Evolutionary conservation across 495 filamentous ascomycete genomes (phyloP).

Genomic region (Chaetomidium leptoderma): DNA sequence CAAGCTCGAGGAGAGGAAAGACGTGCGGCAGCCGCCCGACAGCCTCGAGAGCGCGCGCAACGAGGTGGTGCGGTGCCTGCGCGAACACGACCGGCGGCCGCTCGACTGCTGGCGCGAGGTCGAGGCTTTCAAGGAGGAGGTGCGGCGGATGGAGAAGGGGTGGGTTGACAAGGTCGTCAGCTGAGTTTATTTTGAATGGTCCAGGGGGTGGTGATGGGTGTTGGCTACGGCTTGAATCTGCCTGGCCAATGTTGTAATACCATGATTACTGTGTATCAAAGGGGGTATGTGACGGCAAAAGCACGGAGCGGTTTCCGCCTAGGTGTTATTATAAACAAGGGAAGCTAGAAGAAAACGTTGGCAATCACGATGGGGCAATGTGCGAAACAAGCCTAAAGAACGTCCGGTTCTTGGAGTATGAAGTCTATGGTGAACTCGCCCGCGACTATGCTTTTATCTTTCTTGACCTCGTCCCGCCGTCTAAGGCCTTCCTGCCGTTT

Average conservation of each 20-base stretch:
- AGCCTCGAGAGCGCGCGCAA: conserved; percentile 68
- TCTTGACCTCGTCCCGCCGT: conserved; percentile 40
- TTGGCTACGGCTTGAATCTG: background rate
- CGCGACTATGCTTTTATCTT: conserved; percentile 9
- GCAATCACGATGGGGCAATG: background rate
- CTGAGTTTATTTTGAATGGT: no score
- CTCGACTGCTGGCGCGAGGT: conserved; percentile 97
- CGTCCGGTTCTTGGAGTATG: conserved; percentile 17
- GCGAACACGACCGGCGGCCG: conserved; percentile 80
- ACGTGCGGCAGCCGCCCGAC: conserved; percentile 58
- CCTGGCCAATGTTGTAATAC: conserved; percentile 7
- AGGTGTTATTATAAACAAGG: conserved; percentile 10
- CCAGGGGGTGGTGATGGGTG: background rate
- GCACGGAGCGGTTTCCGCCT: background rate
- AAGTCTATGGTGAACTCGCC: conserved; percentile 20
- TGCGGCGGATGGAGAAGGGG: conserved; percentile 72
- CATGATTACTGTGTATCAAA: conserved; percentile 8
- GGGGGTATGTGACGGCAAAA: background rate
- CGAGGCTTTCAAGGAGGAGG: conserved; percentile 80
- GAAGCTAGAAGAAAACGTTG: conserved; percentile 9
- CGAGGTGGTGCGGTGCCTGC: conserved; percentile 76
- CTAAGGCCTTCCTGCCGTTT: conserved; percentile 59
- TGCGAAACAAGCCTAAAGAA: conserved; percentile 5
- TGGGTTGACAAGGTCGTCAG: conserved; percentile 81
- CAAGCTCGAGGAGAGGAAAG: conserved; percentile 70